A percentile compares a stretch with the other conserved stretches of the same genome.
These are phyloP conservation scores for Gossypium longicalyx DNA, from an alignment of 345 rosid species.

Conservation along the genomic window DNA sequence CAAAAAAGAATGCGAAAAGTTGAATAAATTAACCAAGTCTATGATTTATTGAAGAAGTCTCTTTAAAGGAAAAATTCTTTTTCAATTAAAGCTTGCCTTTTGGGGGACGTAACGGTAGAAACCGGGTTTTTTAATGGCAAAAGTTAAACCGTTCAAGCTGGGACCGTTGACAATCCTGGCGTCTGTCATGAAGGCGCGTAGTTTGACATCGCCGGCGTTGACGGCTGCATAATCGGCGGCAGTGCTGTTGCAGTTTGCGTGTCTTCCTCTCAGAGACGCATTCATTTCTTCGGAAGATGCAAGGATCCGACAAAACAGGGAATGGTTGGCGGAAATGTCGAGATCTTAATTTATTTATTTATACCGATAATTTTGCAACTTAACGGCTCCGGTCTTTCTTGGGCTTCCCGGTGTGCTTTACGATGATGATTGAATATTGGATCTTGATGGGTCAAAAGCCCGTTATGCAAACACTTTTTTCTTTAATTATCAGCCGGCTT, in stretches of 20 bases:
- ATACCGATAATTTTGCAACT: background rate
- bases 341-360: constrained; percentile 2
- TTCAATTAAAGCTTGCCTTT: constrained; percentile 36
- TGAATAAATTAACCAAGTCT: background rate
- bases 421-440: background rate
- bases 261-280: constrained; percentile 71
- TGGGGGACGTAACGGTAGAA: constrained; percentile 73
- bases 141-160: constrained; percentile 62
- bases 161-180: constrained; percentile 78
- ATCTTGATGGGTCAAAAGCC: background rate
- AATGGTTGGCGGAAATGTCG: constrained; percentile 12
- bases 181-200: constrained; percentile 72
- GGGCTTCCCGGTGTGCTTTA: background rate
- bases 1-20: background rate
- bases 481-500: too few relatives aligned
- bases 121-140: constrained; percentile 79
- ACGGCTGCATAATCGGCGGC: constrained; percentile 48
- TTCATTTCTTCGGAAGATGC: constrained; percentile 44
- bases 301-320: constrained; percentile 17
- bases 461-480: too few relatives aligned
- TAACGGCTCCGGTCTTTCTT: background rate
- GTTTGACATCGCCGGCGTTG: constrained; percentile 63
- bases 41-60: background rate
- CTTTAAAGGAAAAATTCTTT: background rate
- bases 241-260: constrained; percentile 46